Percentiles rank a stretch among this genome's conserved stretches.
Conservation (phyloP, 2,329 filamentous ascomycete genomes). For the Fusarium sp. region DNA sequence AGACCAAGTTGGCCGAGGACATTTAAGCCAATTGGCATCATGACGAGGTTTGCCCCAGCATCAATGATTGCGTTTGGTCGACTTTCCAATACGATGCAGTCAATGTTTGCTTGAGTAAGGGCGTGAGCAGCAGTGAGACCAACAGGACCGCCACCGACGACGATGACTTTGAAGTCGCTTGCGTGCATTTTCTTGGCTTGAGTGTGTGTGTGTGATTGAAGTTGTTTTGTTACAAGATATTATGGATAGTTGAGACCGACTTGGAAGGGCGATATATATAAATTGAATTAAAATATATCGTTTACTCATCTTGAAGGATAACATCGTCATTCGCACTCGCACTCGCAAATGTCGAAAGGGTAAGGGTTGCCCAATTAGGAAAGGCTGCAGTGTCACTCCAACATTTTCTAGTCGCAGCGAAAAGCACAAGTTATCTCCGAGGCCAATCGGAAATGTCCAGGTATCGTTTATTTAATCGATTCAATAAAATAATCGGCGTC, state of each 20-base stretch:
- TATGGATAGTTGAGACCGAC: background rate
- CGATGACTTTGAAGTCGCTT: constrained; percentile 36
- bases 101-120: constrained; percentile 44
- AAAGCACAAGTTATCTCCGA: background rate
- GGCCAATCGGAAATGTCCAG: background rate
- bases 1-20: constrained; percentile 49
- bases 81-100: constrained; percentile 53
- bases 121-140: constrained; percentile 43
- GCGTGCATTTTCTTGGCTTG: background rate
- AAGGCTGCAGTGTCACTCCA: background rate
- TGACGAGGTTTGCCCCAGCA: constrained; percentile 45
- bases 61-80: constrained; percentile 42
- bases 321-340: background rate
- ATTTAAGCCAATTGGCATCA: constrained; percentile 44
- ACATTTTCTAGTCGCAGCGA: background rate
- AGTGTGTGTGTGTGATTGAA: background rate
- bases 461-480: background rate
- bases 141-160: constrained; percentile 43
- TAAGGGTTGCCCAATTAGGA: background rate
- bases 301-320: background rate
- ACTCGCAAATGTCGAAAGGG: background rate
- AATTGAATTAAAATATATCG: too few relatives aligned
- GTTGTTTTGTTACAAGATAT: background rate
- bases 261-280: background rate
- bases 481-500: background rate